Conservation (phyloP, 805 yeast genomes). For the Monosporozyma yasuniensis region DNA sequence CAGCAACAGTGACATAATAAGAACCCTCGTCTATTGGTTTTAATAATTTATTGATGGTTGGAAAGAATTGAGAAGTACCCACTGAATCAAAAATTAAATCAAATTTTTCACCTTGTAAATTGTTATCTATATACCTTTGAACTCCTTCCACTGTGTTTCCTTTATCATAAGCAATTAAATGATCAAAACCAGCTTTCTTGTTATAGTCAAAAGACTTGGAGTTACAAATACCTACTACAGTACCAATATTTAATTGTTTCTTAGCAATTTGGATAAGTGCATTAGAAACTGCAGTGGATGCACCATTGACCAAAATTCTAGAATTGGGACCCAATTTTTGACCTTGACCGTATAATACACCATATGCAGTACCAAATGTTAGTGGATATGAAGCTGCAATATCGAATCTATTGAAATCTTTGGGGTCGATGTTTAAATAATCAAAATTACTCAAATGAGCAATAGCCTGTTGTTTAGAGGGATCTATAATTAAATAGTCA, state of each 20-base stretch:
- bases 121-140: conserved; percentile 21
- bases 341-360: conserved; percentile 26
- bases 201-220: conserved; percentile 38
- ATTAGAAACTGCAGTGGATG: conserved; percentile 61
- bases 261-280: conserved; percentile 49
- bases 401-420: conserved; percentile 14
- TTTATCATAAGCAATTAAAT: conserved; percentile 49
- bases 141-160: conserved; percentile 33
- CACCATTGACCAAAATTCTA: conserved; percentile 60
- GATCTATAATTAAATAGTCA: conserved; percentile 39
- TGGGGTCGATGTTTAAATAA: conserved; percentile 2
- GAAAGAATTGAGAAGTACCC: conserved; percentile 47
- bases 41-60: conserved; percentile 35
- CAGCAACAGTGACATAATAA: conserved; percentile 45
- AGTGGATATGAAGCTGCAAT: conserved; percentile 49
- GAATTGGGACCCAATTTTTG: conserved; percentile 32
- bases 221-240: conserved; percentile 52
- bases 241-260: conserved; percentile 35
- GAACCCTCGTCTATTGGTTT: conserved; percentile 40
- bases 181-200: conserved; percentile 46
- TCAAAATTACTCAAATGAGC: conserved; percentile 23
- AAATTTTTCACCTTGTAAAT: conserved; percentile 36
- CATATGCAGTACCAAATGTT: conserved; percentile 54
- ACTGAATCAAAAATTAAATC: conserved; percentile 58
- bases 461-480: conserved; percentile 22